phyloP scores from a whole-genome alignment of 139 green algal genomes.

The Pleodorina starrii region DNA sequence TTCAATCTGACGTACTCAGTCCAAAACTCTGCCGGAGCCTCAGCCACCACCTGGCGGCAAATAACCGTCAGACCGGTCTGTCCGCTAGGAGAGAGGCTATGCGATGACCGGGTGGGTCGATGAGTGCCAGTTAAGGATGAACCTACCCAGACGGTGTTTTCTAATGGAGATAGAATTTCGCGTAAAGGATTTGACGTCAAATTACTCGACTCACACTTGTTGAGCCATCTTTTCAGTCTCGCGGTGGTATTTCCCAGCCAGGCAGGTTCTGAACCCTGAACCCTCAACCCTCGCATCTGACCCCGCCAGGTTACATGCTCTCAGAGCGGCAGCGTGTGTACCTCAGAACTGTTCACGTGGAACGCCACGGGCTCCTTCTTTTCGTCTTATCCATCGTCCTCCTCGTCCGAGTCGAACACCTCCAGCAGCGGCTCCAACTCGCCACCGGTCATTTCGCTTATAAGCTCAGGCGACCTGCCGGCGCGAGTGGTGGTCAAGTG shows the following conservation, averaged over 20 bases:
- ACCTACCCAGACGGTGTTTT: too few relatives aligned
- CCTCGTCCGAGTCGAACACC: background rate
- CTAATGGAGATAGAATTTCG: too few relatives aligned
- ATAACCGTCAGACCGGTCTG: too few relatives aligned
- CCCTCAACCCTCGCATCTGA: too few relatives aligned
- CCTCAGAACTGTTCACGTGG: background rate
- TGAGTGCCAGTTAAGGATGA: too few relatives aligned
- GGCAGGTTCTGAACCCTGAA: too few relatives aligned
- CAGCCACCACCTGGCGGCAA: background rate
- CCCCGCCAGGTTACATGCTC: background rate
- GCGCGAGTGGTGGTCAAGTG: background rate
- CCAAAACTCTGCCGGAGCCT: background rate
- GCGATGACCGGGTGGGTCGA: background rate
- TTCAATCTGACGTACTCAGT: constrained; percentile 40
- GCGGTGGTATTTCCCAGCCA: too few relatives aligned
- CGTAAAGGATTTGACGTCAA: too few relatives aligned
- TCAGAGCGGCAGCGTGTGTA: background rate
- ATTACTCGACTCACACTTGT: too few relatives aligned
- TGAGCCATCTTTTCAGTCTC: too few relatives aligned
- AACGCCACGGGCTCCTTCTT: background rate
- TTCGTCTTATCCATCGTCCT: too few relatives aligned
- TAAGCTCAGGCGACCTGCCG: background rate
- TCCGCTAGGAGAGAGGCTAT: constrained; percentile 37
- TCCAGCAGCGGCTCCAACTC: background rate
- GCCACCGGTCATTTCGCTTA: background rate